Evolutionary conservation across 2,329 filamentous ascomycete species (phyloP).

Genomic region (Colletotrichum filicis): DNA sequence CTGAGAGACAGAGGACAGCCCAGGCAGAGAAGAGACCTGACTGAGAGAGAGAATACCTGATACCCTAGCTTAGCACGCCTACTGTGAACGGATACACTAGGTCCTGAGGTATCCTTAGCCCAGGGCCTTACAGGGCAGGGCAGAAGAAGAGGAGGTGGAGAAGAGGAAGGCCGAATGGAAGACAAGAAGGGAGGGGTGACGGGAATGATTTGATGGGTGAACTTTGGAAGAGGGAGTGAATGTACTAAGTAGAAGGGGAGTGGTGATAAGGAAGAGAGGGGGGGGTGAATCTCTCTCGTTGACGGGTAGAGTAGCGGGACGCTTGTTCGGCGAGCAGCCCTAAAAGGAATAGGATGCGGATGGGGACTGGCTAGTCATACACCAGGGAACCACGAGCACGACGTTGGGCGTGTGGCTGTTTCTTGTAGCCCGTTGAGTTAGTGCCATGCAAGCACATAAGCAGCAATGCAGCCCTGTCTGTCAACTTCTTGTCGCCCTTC

Average conservation of each 20-base stretch:
- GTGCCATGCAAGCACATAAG: conserved; percentile 23
- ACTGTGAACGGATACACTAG: too few relatives aligned
- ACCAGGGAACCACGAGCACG: conserved; percentile 1
- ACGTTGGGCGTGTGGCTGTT: conserved; percentile 28
- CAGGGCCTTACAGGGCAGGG: not conserved
- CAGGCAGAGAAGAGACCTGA: not conserved
- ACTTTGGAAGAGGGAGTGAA: not conserved
- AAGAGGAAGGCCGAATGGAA: not conserved
- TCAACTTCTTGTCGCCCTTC: not conserved
- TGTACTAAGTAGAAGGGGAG: not conserved
- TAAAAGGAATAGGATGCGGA: conserved; percentile 31
- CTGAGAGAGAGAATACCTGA: not conserved
- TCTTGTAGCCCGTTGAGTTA: conserved; percentile 7
- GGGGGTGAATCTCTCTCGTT: not conserved
- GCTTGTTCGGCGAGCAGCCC: conserved; percentile 23
- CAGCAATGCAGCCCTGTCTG: conserved; percentile 31
- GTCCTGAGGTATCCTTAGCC: not conserved
- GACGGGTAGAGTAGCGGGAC: conserved; percentile 3
- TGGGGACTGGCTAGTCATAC: conserved; percentile 23
- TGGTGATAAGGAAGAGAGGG: not conserved
- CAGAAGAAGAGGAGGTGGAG: not conserved
- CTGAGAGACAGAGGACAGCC: not conserved
- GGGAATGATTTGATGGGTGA: not conserved
- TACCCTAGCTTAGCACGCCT: too few relatives aligned
- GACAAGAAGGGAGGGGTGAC: not conserved